Evolutionary conservation across 495 filamentous ascomycete species (phyloP), one percentile per base, ranked within the genome.

Genomic region (Penicillium fimorum): DNA sequence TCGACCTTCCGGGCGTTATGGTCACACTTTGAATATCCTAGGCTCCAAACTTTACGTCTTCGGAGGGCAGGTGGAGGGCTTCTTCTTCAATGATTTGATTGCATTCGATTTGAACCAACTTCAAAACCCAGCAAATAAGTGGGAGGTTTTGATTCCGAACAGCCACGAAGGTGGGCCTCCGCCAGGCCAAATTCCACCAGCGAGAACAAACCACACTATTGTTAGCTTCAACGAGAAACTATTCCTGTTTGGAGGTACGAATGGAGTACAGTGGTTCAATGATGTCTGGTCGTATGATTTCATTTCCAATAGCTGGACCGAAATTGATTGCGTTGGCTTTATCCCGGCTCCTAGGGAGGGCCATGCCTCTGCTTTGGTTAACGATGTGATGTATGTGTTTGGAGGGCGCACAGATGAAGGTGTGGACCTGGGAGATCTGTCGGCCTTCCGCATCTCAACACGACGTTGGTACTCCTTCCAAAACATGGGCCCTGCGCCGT

Each of bases 381-480:
- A 89, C 64, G 95, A 97, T 64, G 92, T 96, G 50, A 99, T 99
- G 95, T 99, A 99, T 71, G 88, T 97, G 53, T 99, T 99, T 67
- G 95, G 95, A 58, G 95, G 95, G n/a, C 87, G 95, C 44, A 96
- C 89, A 5, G 89, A 96, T 63, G 90, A 96, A 48, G 95, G 95
- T 1, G 79, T 84, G 27, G 95, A 97, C 66, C 75, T 97, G 18
- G 95, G 94, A 20, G 95, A 99, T 70, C 73, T 99, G 45, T 93
- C 95, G 1, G 94, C 95, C 2, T 99, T 99, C 74, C 84, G 92
- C 22, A 97, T 99, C 58, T 83, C 87, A 2, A 88, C 90, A 6
- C 85, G 88, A 53, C 86, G 95, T 37, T 99, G 95, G 95, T 99
- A 97, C 67, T 97, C 93, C 11, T 99, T 99, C 74, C 95, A 97